These are phyloP conservation scores for Syzygium oleosum DNA, from an alignment of 345 rosid genomes.

Conservation along the genomic window DNA sequence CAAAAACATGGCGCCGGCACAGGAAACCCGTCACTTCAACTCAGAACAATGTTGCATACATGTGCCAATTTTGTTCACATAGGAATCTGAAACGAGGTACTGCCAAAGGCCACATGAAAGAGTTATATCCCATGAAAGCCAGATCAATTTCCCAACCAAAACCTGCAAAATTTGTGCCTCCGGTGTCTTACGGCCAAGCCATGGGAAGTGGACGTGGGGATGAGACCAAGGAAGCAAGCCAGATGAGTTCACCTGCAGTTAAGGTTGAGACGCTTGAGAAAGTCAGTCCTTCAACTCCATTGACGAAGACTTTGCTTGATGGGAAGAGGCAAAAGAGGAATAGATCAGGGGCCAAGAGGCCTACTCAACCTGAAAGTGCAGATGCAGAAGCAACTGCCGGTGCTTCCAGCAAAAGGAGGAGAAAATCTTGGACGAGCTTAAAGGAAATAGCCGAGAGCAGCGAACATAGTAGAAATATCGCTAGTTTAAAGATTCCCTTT, in stretches of 20 bases:
- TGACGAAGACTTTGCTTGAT: conserved; percentile 17
- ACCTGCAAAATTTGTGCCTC: conserved; percentile 4
- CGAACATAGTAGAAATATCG: conserved; percentile 7
- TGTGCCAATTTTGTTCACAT: conserved; percentile 58
- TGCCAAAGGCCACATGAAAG: conserved; percentile 39
- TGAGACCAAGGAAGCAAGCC: background rate
- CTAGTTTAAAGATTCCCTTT: conserved; percentile 21
- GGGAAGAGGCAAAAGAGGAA: conserved; percentile 36
- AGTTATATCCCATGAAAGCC: conserved; percentile 22
- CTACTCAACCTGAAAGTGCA: conserved; percentile 16
- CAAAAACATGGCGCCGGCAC: conserved; percentile 17
- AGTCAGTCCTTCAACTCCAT: conserved; percentile 22
- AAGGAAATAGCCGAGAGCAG: conserved; percentile 38
- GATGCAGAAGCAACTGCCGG: conserved; percentile 5
- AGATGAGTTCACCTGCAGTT: conserved; percentile 6
- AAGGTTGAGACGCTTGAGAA: conserved; percentile 3
- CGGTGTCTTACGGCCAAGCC: background rate
- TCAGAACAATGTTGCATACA: conserved; percentile 61
- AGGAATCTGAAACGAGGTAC: conserved; percentile 47
- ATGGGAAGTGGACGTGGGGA: conserved; percentile 5
- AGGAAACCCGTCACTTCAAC: conserved; percentile 19
- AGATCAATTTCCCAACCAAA: background rate
- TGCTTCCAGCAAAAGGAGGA: conserved; percentile 34
- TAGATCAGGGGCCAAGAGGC: conserved; percentile 22
- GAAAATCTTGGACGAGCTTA: conserved; percentile 44